Evolutionary conservation across 768 basidiomycete species (phyloP).

Genomic region (Xerocomellus dryophilus): DNA sequence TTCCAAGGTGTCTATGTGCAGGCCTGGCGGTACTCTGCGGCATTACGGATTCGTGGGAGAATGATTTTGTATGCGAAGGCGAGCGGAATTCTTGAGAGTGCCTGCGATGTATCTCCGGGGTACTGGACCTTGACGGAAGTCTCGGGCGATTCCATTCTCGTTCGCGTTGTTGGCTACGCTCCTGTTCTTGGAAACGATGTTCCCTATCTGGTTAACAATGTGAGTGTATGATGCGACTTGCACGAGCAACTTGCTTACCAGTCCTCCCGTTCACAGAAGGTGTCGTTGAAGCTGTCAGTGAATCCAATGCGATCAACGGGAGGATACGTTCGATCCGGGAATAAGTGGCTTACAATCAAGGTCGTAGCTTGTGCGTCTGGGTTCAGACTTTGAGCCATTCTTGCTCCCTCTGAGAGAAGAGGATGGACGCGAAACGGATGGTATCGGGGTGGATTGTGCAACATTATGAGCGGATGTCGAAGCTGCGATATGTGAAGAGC

Average conservation of each 20-base stretch:
- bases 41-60: slow-evolving; percentile 15
- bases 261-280: slow-evolving; percentile 18
- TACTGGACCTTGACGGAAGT: slow-evolving; percentile 22
- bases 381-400: slow-evolving; percentile 1
- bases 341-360: slow-evolving; percentile 16
- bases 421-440: slow-evolving; percentile 12
- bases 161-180: slow-evolving; percentile 42
- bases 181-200: slow-evolving; percentile 30
- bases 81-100: slow-evolving; percentile 30
- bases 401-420: slow-evolving; percentile 10
- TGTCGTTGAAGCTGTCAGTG: slow-evolving; percentile 28
- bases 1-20: slow-evolving; percentile 13
- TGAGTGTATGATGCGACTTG: slow-evolving; percentile 1
- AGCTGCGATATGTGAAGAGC: slow-evolving; percentile 3
- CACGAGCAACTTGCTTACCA: slow-evolving; percentile 23
- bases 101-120: slow-evolving; percentile 25
- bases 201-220: slow-evolving; percentile 23
- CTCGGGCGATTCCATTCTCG: slow-evolving; percentile 46
- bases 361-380: slow-evolving; percentile 13
- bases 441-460: slow-evolving; percentile 2
- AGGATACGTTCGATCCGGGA: not conserved
- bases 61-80: slow-evolving; percentile 21
- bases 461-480: slow-evolving; percentile 11
- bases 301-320: not conserved
- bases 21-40: slow-evolving; percentile 9